Base-by-base conservation (phyloP, 2,329 filamentous ascomycete species). In the Lachnellula arida region DNA sequence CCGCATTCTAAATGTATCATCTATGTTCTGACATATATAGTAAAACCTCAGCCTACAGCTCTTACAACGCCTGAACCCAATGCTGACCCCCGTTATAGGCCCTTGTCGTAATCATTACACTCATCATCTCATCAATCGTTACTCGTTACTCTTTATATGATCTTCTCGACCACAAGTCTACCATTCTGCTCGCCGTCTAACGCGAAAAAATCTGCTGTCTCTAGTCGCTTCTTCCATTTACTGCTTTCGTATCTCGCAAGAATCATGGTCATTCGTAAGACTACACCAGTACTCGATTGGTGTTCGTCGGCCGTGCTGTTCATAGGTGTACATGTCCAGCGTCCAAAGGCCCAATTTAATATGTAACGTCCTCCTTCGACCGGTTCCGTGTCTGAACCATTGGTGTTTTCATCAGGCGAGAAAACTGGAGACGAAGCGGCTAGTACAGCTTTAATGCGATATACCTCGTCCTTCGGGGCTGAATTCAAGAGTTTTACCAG, bases 311-410 rank as follows among this genome's bases (percentile, higher is more conserved):
- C 68, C 1, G 68, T 67, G 0, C 70, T 67, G 4, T 80, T 67
- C 4, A 85, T 74, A 5, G 82, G 78, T 1, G 91, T 95, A 68
- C 93, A 96, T 0, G 85, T 96, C 93, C 94, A 99, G 32, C 94
- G 81, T 0, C 91, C 91, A 74, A 99, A 99, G 0, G 94, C 94
- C 94, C 94, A 99, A 71, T 99, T 99, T 57, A 99, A 80, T 46
- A 99, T 96, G 69, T 94, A 97, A 54, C 89, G 79, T 15, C 73
- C 71, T 19, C 71, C 67, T 2, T 71, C 73, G 6, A 55, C 59
- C 22, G 61, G 46, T 48, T 67, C 65, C 4, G 70, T 39, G 48
- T 67, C 65, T 4, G 71, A 62, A 7, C 66, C 67, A 5, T 70
- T 68, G 34, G 72, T 34, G 9, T 43, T 80, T 23, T 77, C 74